Base-by-base conservation (phyloP, 2,329 filamentous ascomycete genomes). In the Neonectria sp. region DNA sequence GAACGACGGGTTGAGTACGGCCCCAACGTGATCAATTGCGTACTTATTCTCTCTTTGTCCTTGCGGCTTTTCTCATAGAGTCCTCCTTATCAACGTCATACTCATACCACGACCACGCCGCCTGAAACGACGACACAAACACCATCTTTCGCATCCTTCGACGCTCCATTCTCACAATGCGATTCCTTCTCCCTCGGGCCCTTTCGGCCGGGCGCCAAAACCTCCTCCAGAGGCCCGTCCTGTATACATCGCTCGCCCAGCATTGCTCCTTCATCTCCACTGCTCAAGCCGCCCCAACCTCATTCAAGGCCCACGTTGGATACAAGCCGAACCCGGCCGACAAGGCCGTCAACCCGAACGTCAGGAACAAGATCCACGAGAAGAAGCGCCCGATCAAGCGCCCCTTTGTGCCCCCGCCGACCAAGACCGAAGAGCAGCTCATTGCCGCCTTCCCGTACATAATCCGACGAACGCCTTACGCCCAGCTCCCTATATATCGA, bases 401-500 rank as follows among this genome's bases (percentile, higher is more conserved):
- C 15, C 64, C 71, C 6, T 74, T 78, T 49, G 66, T 74, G 6
- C 78, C 79, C 21, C 73, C 74, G 1, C 78, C 80, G 5, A 71
- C 77, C 11, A 80, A 79, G 60, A 75, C 78, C 0, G 55, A 67
- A 9, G 73, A 79, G 40, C 73, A 81, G 55, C 73, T 82, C 46
- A 63, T 65, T 13, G 69, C 70, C 13, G 56, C 69, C 13, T 65
- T 73, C 27, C 87, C 89, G 12, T 97, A 95, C 84, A 87, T 91
- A 75, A 87, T 98, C 71, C 85, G 85, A 58, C 91, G 94, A 68
- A 95, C 94, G 3, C 83, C 86, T 1, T 91, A 89, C 43, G 88
- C 90, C 55, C 90, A 94, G 71, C 84, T 96, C 3, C 90, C 94
- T 27, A 88, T 98, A 51, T 99, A 98, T 82, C 85, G 90, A 17